Evolutionary conservation across 495 filamentous ascomycete genomes (phyloP).

Genomic region (Aspergillus egyptiacus): DNA sequence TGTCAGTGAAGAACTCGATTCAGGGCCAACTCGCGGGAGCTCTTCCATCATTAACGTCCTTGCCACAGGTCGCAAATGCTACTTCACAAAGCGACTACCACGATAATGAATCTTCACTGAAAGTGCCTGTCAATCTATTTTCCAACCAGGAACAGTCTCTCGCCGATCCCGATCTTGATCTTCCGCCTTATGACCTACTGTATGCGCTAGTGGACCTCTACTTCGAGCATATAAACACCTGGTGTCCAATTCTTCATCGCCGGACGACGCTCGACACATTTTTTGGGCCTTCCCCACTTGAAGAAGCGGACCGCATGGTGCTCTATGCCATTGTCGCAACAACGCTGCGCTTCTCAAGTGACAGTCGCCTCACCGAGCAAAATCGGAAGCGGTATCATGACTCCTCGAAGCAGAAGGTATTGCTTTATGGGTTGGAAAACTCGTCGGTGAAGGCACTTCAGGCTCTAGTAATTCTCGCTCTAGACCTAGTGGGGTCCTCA

Average conservation of each 20-base stretch:
- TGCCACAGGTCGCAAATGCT: conserved; percentile 22
- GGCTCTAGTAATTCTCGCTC: conserved; percentile 73
- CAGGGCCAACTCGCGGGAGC: conserved; percentile 22
- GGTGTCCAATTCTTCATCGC: conserved; percentile 84
- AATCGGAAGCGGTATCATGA: conserved; percentile 67
- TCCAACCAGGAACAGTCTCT: conserved; percentile 40
- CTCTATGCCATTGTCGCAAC: conserved; percentile 84
- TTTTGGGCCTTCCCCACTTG: conserved; percentile 68
- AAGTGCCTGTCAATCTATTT: conserved; percentile 37
- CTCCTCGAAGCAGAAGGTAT: conserved; percentile 75
- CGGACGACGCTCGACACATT: conserved; percentile 71
- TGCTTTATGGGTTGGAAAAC: conserved; percentile 79
- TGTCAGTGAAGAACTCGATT: conserved; percentile 27
- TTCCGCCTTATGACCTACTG: conserved; percentile 79
- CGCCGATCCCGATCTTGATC: conserved; percentile 60
- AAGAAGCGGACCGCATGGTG: conserved; percentile 75
- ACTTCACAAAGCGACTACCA: conserved; percentile 29
- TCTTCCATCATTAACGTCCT: conserved; percentile 17
- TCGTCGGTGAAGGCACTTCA: conserved; percentile 82
- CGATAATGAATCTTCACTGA: conserved; percentile 43
- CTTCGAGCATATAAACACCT: conserved; percentile 86
- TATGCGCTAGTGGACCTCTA: conserved; percentile 79
- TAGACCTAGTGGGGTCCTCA: conserved; percentile 71
- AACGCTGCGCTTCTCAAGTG: conserved; percentile 73
- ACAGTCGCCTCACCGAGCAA: conserved; percentile 63